Evolutionary conservation across 1,284 basidiomycete genomes (phyloP).

Genomic region (Ceratobasidium sp.): DNA sequence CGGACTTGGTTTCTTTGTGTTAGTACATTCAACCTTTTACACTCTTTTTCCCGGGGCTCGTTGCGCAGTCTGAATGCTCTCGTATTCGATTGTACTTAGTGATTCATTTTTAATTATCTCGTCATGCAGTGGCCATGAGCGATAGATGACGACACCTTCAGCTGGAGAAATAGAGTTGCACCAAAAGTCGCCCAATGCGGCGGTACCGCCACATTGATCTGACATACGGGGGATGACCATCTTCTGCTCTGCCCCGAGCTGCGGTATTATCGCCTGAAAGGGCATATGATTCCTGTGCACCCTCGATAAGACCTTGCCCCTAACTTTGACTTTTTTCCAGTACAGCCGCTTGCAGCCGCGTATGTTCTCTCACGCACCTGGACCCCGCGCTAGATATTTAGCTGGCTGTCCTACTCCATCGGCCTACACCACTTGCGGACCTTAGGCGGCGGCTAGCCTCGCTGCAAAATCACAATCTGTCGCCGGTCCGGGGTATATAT

Average conservation of each 20-base stretch:
- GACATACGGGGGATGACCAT: not conserved
- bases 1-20: not conserved
- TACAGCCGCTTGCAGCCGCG: not conserved
- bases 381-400: not conserved
- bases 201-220: not conserved
- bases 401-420: not conserved
- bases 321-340: not conserved
- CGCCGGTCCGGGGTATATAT: constrained; percentile 17
- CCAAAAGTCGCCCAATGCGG: not conserved
- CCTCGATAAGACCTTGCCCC: not conserved
- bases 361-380: not conserved
- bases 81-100: constrained; percentile 17
- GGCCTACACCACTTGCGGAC: constrained; percentile 30
- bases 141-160: not conserved
- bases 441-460: constrained; percentile 5
- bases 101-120: constrained; percentile 51
- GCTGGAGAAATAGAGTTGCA: not conserved
- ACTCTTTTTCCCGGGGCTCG: not conserved
- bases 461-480: constrained; percentile 21
- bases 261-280: constrained; percentile 5
- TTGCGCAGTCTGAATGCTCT: constrained; percentile 50
- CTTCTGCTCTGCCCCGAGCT: not conserved
- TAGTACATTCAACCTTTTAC: constrained; percentile 7
- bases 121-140: not conserved
- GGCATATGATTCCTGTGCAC: not conserved